Evolutionary conservation across 2,329 filamentous ascomycete species (phyloP).

Genomic region (Venturia nashicola): DNA sequence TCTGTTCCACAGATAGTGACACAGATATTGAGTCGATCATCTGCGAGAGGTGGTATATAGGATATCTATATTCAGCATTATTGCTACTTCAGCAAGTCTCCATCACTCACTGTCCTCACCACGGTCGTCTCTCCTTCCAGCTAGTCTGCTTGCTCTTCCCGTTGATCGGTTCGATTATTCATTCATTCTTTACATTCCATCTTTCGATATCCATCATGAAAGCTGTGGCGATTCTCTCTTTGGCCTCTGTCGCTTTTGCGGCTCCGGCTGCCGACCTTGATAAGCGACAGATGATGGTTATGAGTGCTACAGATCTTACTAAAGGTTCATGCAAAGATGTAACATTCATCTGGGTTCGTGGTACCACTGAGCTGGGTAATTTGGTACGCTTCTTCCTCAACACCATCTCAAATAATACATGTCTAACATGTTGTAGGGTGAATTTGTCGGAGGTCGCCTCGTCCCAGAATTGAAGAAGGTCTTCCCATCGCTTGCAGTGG

Average conservation of each 20-base stretch:
- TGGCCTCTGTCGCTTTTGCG: constrained; percentile 3
- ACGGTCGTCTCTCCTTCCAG: not conserved
- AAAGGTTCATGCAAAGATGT: constrained; percentile 20
- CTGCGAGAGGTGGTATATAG: not conserved
- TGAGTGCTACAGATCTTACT: not conserved
- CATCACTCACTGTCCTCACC: not conserved
- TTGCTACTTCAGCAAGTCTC: not conserved
- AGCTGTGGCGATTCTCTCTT: not conserved
- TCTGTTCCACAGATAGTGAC: not conserved
- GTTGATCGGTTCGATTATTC: not conserved
- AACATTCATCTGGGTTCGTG: constrained; percentile 30
- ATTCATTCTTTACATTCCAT: not conserved
- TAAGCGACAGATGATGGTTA: not conserved
- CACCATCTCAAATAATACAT: not conserved
- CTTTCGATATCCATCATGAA: not conserved
- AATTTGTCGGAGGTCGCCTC: not conserved
- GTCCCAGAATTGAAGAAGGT: not conserved
- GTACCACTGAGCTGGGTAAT: constrained; percentile 28
- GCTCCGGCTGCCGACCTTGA: constrained; percentile 2
- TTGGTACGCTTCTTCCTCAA: constrained; percentile 15
- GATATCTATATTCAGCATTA: not conserved
- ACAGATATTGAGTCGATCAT: not conserved
- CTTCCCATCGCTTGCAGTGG: not conserved
- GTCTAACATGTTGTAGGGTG: not conserved
- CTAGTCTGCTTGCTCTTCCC: not conserved